These are phyloP conservation scores for Biscogniauxia sp. DNA, from an alignment of 2,329 filamentous ascomycete genomes.

Conservation along the genomic window DNA sequence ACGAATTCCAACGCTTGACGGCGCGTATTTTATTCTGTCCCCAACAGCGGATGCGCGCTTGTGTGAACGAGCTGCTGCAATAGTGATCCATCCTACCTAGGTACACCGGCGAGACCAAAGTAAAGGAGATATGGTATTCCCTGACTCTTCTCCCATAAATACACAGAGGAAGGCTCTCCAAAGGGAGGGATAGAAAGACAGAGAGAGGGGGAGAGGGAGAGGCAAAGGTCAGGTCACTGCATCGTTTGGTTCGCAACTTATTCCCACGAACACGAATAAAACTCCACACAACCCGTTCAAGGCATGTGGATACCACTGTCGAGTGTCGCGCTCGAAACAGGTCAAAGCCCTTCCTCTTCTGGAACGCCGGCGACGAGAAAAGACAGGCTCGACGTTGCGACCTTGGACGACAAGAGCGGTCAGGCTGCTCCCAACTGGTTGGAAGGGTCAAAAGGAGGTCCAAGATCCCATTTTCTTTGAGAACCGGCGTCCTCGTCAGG, in stretches of 20 bases:
- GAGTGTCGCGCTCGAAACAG: slow-evolving; percentile 16
- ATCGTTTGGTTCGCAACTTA: slow-evolving; percentile 9
- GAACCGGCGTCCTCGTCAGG: neutral
- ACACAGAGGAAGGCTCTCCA: neutral
- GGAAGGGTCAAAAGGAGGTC: neutral
- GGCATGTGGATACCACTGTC: slow-evolving; percentile 19
- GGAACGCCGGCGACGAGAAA: slow-evolving; percentile 13
- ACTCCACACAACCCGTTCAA: slow-evolving; percentile 15
- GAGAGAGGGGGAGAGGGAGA: too few relatives aligned
- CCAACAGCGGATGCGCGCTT: slow-evolving; percentile 12
- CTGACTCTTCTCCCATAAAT: neutral
- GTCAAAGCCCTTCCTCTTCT: slow-evolving; percentile 14
- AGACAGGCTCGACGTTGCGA: slow-evolving; percentile 16
- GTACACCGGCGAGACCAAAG: neutral
- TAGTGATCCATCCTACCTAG: too few relatives aligned
- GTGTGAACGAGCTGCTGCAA: neutral
- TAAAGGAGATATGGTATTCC: too few relatives aligned
- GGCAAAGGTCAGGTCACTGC: slow-evolving; percentile 6
- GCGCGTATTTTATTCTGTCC: slow-evolving; percentile 4
- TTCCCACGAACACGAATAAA: slow-evolving; percentile 16
- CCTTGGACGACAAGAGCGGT: slow-evolving; percentile 15
- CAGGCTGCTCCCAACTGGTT: slow-evolving; percentile 7
- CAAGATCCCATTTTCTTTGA: neutral
- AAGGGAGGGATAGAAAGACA: too few relatives aligned
- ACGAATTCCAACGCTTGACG: slow-evolving; percentile 13